Evolutionary conservation across 2,329 filamentous ascomycete genomes (phyloP).

Genomic region (Cordyceps sp.): DNA sequence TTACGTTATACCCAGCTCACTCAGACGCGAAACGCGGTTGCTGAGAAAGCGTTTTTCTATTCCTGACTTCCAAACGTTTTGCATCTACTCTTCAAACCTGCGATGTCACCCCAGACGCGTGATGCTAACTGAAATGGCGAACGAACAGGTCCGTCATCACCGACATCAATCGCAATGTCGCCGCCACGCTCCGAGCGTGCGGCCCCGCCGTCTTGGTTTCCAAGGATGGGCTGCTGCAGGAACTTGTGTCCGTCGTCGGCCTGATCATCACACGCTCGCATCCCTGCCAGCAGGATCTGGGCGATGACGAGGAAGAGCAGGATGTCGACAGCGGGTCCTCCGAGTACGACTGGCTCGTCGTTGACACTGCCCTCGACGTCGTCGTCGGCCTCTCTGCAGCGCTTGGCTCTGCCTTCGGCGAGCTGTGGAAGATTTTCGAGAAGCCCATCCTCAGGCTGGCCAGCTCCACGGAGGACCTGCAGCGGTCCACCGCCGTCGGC

Average conservation of each 20-base stretch:
- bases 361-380: conserved; percentile 87
- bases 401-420: conserved; percentile 63
- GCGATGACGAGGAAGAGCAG: conserved; percentile 60
- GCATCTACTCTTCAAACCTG: not conserved
- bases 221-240: conserved; percentile 50
- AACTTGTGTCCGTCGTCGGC: conserved; percentile 58
- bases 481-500: conserved; percentile 80
- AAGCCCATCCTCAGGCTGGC: conserved; percentile 81
- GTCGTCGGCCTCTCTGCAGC: conserved; percentile 70
- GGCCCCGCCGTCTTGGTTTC: conserved; percentile 72
- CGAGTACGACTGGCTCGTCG: conserved; percentile 93
- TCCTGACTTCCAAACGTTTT: conserved; percentile 7
- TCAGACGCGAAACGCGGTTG: conserved; percentile 83
- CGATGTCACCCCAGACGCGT: not conserved
- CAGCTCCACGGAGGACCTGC: conserved; percentile 68
- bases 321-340: conserved; percentile 63
- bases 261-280: conserved; percentile 80
- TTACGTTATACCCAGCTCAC: conserved; percentile 99
- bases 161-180: conserved; percentile 87
- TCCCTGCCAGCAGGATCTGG: conserved; percentile 81
- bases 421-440: conserved; percentile 93
- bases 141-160: conserved; percentile 61
- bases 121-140: not conserved
- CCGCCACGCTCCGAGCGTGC: conserved; percentile 77
- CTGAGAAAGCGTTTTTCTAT: conserved; percentile 57